phyloP scores from a whole-genome alignment of 352 stramenopile species.

The Aphanomyces invadans region DNA sequence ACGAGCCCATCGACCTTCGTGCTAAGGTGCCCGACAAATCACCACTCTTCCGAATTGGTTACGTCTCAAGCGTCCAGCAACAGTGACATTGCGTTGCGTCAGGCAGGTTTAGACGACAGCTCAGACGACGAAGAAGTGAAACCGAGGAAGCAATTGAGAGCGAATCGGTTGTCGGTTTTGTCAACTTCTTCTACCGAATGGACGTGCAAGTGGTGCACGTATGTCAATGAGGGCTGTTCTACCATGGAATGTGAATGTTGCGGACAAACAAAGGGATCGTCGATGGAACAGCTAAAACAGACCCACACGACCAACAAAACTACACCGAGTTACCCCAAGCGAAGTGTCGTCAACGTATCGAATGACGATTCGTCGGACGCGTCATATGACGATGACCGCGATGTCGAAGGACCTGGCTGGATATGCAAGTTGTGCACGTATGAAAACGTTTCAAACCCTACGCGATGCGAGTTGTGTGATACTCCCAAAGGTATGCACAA shows the following conservation, averaged over 20 bases:
- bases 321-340: no score
- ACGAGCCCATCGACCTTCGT: no score
- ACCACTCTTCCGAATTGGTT: no score
- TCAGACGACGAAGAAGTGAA: conserved; percentile 1
- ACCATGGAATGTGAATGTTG: conserved; percentile 2
- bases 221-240: background rate
- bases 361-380: no score
- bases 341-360: no score
- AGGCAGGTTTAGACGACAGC: conserved; percentile 3
- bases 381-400: background rate
- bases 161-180: background rate
- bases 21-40: no score
- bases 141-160: background rate
- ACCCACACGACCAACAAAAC: background rate
- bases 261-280: background rate
- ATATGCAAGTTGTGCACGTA: conserved; percentile 19
- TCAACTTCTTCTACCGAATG: background rate
- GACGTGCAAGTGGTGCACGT: conserved; percentile 9
- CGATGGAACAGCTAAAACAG: background rate
- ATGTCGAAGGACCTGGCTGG: background rate
- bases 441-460: background rate
- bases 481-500: conserved; percentile 3
- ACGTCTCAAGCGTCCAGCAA: background rate
- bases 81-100: background rate
- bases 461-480: conserved; percentile 3